A percentile compares a stretch with the other conserved stretches of the same genome.
These are phyloP conservation scores for Chytridiales sp. DNA, from an alignment of 371 early-diverging fungal species.

Conservation along the genomic window DNA sequence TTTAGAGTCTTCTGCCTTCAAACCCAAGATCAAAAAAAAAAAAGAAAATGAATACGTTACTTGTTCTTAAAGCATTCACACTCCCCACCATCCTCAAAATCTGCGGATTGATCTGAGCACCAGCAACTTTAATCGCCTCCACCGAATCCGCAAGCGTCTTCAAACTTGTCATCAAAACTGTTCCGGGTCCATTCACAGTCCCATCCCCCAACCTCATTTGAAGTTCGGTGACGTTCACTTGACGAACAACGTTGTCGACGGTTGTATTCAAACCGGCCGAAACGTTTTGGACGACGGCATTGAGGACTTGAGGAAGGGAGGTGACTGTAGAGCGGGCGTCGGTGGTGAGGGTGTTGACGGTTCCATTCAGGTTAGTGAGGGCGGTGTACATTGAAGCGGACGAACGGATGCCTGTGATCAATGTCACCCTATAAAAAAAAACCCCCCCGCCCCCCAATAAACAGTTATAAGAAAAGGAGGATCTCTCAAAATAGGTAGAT, in stretches of 20 bases:
- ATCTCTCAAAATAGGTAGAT: background rate
- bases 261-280: background rate
- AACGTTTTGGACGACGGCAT: background rate
- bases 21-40: too few relatives aligned
- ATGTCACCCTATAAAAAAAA: constrained; percentile 5
- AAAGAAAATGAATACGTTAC: too few relatives aligned
- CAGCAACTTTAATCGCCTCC: too few relatives aligned
- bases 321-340: constrained; percentile 4
- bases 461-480: background rate
- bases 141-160: too few relatives aligned
- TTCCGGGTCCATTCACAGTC: too few relatives aligned
- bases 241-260: background rate
- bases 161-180: too few relatives aligned
- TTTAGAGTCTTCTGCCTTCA: too few relatives aligned
- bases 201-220: background rate
- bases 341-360: background rate
- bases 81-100: too few relatives aligned
- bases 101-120: too few relatives aligned
- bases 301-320: background rate
- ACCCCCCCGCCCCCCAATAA: background rate
- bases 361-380: background rate
- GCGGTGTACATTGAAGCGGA: background rate
- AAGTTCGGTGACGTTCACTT: background rate
- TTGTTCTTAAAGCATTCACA: too few relatives aligned
- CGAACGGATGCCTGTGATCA: constrained; percentile 12